Evolutionary conservation across 2,329 filamentous ascomycete species (phyloP), one percentile per base, ranked within the genome.

Genomic region (Ophiocordyceps robertsii): DNA sequence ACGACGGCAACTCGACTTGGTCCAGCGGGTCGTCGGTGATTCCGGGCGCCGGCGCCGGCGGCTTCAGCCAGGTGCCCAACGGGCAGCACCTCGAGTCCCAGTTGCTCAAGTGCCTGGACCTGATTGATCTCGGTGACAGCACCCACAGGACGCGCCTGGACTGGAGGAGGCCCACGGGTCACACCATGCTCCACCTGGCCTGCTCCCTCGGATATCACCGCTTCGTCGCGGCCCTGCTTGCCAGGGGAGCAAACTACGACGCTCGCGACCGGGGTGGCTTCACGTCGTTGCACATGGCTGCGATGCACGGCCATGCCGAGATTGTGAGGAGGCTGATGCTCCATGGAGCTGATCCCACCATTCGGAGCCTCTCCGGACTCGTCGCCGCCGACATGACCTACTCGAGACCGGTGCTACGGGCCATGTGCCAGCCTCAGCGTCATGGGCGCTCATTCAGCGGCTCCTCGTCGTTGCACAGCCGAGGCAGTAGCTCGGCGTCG

Each of bases 111-210:
- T 78, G 83, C 44, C 67, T 92, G n/a, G 83, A 90, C 51, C 69
- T 86, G 37, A 81, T 89, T 53, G 84, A 90, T 56, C 67, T 87
- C 24, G 82, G 87, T 55, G 81, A 88, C 51, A 86, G 75, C 54
- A 72, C 79, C 4, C 72, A 82, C 47, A 70, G 73, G 51, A 75
- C 82, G 13, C 74, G 73, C 24, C 75, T 84, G 47, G 84, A 92
- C 54, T 65, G 82, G 40, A 73, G 72, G 51, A 63, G 65, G 48
- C 63, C 73, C 1, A 84, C 77, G 12, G 85, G 85, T 1, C 84
- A 90, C 55, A 87, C 83, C 1, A 81, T 93, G 72, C 72, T 93
- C 47, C 85, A 92, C 53, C 68, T 89, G 47, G 84, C 84, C 2
- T 84, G 80, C 51, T 82, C 82, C 9, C 65, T 89, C 12, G 85